Evolutionary conservation across 2,329 filamentous ascomycete genomes (phyloP).

Genomic region (Trichoderma harzianum): DNA sequence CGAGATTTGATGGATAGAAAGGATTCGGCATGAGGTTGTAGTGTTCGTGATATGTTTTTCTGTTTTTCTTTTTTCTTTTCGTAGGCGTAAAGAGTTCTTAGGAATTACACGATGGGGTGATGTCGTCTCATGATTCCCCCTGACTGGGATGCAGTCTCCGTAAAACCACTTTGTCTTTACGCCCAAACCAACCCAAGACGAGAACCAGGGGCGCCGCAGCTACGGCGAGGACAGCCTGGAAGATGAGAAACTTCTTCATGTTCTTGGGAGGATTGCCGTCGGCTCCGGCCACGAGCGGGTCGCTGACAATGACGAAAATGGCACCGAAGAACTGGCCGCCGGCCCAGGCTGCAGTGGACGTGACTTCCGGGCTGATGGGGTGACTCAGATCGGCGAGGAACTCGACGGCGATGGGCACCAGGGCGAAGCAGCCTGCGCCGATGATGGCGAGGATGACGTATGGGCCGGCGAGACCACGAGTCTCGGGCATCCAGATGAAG

Average conservation of each 20-base stretch:
- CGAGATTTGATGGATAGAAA: background rate
- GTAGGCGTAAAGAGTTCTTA: background rate
- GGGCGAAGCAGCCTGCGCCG: conserved; percentile 73
- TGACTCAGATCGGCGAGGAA: conserved; percentile 84
- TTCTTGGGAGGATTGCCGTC: conserved; percentile 59
- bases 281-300: conserved; percentile 61
- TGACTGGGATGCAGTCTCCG: conserved; percentile 40
- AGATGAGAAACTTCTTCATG: conserved; percentile 73
- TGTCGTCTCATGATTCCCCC: background rate
- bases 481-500: conserved; percentile 73
- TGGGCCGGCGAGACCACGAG: conserved; percentile 60
- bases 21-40: background rate
- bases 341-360: conserved; percentile 78
- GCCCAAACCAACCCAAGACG: conserved; percentile 67
- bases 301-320: conserved; percentile 78
- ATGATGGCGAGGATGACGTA: conserved; percentile 73
- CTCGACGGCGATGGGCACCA: conserved; percentile 83
- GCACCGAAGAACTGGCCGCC: conserved; percentile 83
- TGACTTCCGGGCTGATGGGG: conserved; percentile 81
- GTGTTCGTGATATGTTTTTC: background rate
- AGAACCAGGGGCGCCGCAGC: conserved; percentile 65
- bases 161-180: conserved; percentile 48
- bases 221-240: conserved; percentile 69
- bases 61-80: background rate
- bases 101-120: background rate